Conservation (phyloP, 768 basidiomycete species). For the Lactarius deliciosus region DNA sequence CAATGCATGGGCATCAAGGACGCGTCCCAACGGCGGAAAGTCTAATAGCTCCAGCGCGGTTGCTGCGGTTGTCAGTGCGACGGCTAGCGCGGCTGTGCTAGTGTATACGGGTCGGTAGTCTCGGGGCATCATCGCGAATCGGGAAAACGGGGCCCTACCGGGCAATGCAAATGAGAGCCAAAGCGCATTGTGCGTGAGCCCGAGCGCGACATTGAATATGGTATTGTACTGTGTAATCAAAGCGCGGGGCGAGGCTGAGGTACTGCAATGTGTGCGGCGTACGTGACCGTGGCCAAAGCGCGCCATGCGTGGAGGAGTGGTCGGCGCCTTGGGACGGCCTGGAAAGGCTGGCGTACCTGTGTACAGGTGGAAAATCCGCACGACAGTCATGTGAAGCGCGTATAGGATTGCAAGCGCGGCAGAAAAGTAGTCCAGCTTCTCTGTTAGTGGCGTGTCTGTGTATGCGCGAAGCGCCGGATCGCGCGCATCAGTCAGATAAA, state of each 20-base stretch:
- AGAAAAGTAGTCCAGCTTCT: slow-evolving; percentile 93
- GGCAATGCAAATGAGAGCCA: slow-evolving; percentile 78
- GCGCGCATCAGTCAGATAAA: slow-evolving; percentile 23
- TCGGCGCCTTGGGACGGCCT: slow-evolving; percentile 12
- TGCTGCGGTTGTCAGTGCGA: slow-evolving; percentile 68
- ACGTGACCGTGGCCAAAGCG: slow-evolving; percentile 53
- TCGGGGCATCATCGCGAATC: slow-evolving; percentile 55
- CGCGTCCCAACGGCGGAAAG: slow-evolving; percentile 74
- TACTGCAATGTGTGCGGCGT: slow-evolving; percentile 76
- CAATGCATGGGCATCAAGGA: slow-evolving; percentile 86
- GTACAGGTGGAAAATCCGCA: slow-evolving; percentile 79
- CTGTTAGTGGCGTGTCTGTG: slow-evolving; percentile 76
- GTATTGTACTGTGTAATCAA: slow-evolving; percentile 97
- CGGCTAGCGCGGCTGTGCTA: slow-evolving; percentile 56
- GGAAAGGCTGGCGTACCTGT: slow-evolving; percentile 35
- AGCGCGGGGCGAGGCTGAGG: slow-evolving; percentile 69
- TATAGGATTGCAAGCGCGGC: slow-evolving; percentile 83
- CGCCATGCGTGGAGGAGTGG: slow-evolving; percentile 43
- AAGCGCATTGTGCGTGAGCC: slow-evolving; percentile 72
- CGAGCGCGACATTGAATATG: slow-evolving; percentile 73
- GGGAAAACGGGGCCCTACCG: slow-evolving; percentile 42
- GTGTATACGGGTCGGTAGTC: slow-evolving; percentile 59
- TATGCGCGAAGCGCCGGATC: slow-evolving; percentile 10
- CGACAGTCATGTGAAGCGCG: slow-evolving; percentile 72
- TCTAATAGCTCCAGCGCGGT: slow-evolving; percentile 86